Percentiles rank a stretch among this genome's conserved stretches.
Evolutionary conservation across 106 monocot genomes (phyloP).

Genomic region (Dioscorea zingiberensis): DNA sequence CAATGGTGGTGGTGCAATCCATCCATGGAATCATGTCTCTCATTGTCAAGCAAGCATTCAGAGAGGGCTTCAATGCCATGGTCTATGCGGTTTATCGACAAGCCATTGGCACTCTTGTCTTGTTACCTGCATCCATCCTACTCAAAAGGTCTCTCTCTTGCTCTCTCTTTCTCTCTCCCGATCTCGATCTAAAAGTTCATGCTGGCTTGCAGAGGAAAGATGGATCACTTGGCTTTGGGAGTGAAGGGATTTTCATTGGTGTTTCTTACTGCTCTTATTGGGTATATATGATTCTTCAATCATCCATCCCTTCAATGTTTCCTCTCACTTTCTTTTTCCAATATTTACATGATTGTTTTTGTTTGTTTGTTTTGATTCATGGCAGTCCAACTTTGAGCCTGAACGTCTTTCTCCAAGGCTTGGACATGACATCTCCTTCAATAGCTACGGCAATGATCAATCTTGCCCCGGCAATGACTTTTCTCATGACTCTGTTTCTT

Average conservation of each 20-base stretch:
- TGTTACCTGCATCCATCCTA: constrained; percentile 17
- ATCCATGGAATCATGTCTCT: constrained; percentile 29
- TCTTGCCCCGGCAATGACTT: constrained; percentile 6
- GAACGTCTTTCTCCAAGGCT: neutral
- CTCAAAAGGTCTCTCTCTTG: constrained; percentile 4
- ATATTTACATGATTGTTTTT: too few relatives aligned
- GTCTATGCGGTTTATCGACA: constrained; percentile 44
- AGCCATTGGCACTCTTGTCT: constrained; percentile 19
- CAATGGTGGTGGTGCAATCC: constrained; percentile 40
- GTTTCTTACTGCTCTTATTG: constrained; percentile 29
- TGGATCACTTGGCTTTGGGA: constrained; percentile 13
- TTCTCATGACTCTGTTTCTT: neutral
- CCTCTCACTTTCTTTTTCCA: neutral
- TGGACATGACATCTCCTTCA: neutral
- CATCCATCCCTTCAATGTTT: too few relatives aligned
- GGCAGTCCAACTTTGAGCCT: neutral
- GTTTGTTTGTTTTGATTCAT: neutral
- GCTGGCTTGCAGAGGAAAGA: constrained; percentile 4
- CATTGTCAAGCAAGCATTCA: constrained; percentile 19
- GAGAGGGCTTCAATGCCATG: constrained; percentile 27
- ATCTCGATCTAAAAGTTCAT: neutral
- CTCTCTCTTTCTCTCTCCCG: constrained; percentile 1
- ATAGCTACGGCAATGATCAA: neutral
- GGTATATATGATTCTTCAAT: too few relatives aligned
- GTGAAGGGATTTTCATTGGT: constrained; percentile 24